Evolutionary conservation across 2,329 filamentous ascomycete genomes (phyloP), one percentile per base, ranked within the genome.

Genomic region (Trichoderma pleuroti): DNA sequence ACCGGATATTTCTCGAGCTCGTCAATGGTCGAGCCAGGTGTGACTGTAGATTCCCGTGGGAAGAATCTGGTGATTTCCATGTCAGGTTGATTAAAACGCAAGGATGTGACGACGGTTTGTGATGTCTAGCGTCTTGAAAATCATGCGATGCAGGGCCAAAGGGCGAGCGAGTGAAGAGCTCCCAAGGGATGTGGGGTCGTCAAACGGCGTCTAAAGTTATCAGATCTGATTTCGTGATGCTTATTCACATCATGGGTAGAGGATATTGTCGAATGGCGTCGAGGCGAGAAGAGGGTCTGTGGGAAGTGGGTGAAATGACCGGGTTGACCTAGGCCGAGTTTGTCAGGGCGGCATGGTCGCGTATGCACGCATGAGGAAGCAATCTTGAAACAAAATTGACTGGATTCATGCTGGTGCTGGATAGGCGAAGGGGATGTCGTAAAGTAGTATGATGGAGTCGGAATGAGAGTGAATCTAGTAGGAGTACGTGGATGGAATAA

Each of bases 1-100:
- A n/a, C 26, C 59, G 34, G 67, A 32, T n/a, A 70, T 63, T 70
- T 70, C 5, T 62, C 49, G 24, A 61, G 42, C 32, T 56, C n/a
- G 54, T 46, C 59, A 68, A 52, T 68, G 65, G 56, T 12, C 16
- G 14, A 26, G 21, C 56, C 28, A 39, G 16, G 49, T 24, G 56
- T 61, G 65, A 60, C n/a, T 60, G 30, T 52, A 34, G 56, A 52
- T 39, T 32, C 39, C 56, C 56, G 39, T 49, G 30, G 16, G 28
- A 2, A n/a, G 65, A 49, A 68, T 52, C 39, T 60, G 65, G 65
- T 52, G 56, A 61, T 61, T 26, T 49, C 34, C 21, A 34, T 61
- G 59, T 68, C 65, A 60, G 26, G 65, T 68, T 60, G 56, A 61
- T 52, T 60, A 24, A 16, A 30, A 4, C n/a, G 30, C 56, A 42